Percentiles rank a stretch among this genome's conserved stretches.
These are phyloP conservation scores for Limtongia smithiae DNA, from an alignment of 805 yeast genomes.

Conservation along the genomic window DNA sequence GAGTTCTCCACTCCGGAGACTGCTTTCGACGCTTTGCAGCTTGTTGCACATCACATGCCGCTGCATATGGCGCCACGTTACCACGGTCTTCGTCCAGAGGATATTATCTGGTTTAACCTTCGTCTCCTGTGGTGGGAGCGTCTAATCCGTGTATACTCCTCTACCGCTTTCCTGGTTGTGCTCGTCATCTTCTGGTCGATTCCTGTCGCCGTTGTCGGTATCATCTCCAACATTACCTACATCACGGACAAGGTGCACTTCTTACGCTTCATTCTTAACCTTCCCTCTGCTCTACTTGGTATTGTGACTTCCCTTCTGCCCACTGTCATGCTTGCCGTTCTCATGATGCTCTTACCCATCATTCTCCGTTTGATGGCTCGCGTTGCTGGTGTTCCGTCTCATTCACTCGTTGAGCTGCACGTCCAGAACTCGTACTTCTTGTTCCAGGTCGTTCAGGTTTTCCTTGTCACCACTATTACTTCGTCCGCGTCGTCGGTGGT, in stretches of 20 bases:
- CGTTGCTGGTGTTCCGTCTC: slow-evolving; percentile 65
- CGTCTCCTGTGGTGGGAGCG: slow-evolving; percentile 57
- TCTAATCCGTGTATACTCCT: slow-evolving; percentile 52
- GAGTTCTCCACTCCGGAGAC: slow-evolving; percentile 82
- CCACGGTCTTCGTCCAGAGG: slow-evolving; percentile 73
- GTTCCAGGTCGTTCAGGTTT: slow-evolving; percentile 86
- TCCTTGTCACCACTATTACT: slow-evolving; percentile 75
- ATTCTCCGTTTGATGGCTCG: slow-evolving; percentile 75
- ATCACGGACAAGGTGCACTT: slow-evolving; percentile 69
- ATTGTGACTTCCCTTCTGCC: slow-evolving; percentile 85
- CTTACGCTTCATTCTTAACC: slow-evolving; percentile 67
- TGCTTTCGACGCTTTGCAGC: slow-evolving; percentile 82
- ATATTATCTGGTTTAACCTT: slow-evolving; percentile 78
- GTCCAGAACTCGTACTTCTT: slow-evolving; percentile 88
- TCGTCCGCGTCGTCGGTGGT: slow-evolving; percentile 79
- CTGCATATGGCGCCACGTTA: slow-evolving; percentile 46
- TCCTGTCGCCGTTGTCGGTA: slow-evolving; percentile 97
- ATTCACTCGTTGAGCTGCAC: slow-evolving; percentile 69
- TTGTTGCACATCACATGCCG: slow-evolving; percentile 51
- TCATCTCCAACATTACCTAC: slow-evolving; percentile 78
- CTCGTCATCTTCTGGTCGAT: slow-evolving; percentile 88
- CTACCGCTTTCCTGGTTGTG: slow-evolving; percentile 56
- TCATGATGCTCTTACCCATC: slow-evolving; percentile 85
- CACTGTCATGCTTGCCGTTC: slow-evolving; percentile 68
- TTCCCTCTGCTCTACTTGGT: slow-evolving; percentile 73